A percentile compares a stretch with the other conserved stretches of the same genome.
phyloP scores from a whole-genome alignment of 495 filamentous ascomycete species.

The Neurospora hispaniola region DNA sequence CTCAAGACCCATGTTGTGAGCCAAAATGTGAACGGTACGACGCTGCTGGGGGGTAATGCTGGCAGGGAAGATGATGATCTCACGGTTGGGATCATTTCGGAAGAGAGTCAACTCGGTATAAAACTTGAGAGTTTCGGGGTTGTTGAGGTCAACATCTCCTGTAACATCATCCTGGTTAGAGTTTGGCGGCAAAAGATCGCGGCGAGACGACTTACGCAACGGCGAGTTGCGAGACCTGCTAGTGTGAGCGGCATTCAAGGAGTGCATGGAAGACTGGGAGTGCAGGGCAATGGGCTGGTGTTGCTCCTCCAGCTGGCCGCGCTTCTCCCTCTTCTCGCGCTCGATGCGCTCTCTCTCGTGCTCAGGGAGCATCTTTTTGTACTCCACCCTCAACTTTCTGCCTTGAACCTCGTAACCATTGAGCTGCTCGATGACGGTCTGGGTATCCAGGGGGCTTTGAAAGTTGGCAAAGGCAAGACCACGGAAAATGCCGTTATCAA shows the following conservation, averaged over 20 bases:
- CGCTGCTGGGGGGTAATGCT: constrained; percentile 73
- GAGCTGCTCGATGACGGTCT: constrained; percentile 75
- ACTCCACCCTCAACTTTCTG: constrained; percentile 88
- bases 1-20: constrained; percentile 86
- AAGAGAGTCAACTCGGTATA: constrained; percentile 86
- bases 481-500: constrained; percentile 95
- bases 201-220: constrained; percentile 20
- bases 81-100: constrained; percentile 64
- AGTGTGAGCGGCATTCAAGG: constrained; percentile 48
- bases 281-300: constrained; percentile 63
- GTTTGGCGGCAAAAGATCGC: constrained; percentile 17
- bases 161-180: constrained; percentile 11
- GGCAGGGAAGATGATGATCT: constrained; percentile 72
- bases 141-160: constrained; percentile 80
- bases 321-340: constrained; percentile 90
- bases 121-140: constrained; percentile 74
- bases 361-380: constrained; percentile 97
- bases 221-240: constrained; percentile 26
- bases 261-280: constrained; percentile 74
- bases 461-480: constrained; percentile 98
- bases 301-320: constrained; percentile 94
- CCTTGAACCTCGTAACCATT: constrained; percentile 95
- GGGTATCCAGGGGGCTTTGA: constrained; percentile 87
- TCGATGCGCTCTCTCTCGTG: constrained; percentile 94
- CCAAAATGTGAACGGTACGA: constrained; percentile 82